Percentiles rank a stretch among this genome's conserved stretches.
Evolutionary conservation across 169 alveolate genomes (phyloP).

Genomic region (Plasmodium falciparum): DNA sequence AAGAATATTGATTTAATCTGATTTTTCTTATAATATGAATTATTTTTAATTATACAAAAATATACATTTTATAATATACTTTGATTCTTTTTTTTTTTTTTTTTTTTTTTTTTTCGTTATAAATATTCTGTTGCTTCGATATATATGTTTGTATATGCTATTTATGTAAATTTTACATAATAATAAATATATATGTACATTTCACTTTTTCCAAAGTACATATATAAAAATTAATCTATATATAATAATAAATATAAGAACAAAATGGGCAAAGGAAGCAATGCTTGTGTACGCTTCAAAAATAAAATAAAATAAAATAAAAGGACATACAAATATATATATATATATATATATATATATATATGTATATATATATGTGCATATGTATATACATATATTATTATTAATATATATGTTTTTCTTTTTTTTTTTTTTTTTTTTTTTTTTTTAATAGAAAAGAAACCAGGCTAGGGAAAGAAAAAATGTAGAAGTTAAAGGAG

Average conservation of each 20-base stretch:
- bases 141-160: too few species aligned
- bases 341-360: neutral
- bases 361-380: neutral
- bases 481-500: constrained; percentile 76
- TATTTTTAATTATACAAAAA: too few species aligned
- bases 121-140: too few species aligned
- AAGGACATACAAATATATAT: constrained; percentile 4
- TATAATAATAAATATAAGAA: neutral
- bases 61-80: too few species aligned
- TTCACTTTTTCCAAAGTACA: too few species aligned
- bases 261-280: constrained; percentile 77
- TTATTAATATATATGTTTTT: neutral
- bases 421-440: constrained; percentile 5
- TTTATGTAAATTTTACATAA: too few species aligned
- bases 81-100: too few species aligned
- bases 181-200: too few species aligned
- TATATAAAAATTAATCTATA: too few species aligned
- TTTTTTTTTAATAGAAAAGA: constrained; percentile 57
- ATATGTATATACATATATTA: neutral
- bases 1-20: too few species aligned
- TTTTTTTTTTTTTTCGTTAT: too few species aligned
- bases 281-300: constrained; percentile 67
- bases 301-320: constrained; percentile 17
- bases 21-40: too few species aligned
- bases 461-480: constrained; percentile 78